A percentile compares a stretch with the other conserved stretches of the same genome.
Conservation (phyloP, 78 protist genomes). For the Protostelium mycophagum region DNA sequence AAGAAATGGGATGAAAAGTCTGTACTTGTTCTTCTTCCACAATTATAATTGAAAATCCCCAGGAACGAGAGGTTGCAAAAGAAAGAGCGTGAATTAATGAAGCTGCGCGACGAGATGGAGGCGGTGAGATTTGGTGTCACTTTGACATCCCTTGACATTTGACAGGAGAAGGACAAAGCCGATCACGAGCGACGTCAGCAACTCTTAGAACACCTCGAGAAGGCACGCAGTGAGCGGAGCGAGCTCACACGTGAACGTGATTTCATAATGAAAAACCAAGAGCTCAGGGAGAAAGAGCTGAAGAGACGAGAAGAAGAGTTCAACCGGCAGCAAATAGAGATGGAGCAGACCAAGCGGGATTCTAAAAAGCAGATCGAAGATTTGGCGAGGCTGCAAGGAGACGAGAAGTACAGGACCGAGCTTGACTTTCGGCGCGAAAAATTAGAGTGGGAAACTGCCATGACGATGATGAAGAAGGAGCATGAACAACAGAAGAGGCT, state of each 20-base stretch:
- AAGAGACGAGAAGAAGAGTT: neutral
- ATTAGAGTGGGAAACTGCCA: neutral
- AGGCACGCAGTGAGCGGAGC: neutral
- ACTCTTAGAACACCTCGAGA: neutral
- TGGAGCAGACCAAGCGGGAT: neutral
- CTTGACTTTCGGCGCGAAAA: neutral
- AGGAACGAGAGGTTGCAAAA: neutral
- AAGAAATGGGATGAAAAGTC: neutral
- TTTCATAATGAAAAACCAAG: neutral
- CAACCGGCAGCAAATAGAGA: neutral
- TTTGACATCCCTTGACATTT: neutral
- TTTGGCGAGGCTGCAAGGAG: neutral
- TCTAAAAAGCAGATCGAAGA: neutral
- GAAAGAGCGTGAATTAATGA: neutral
- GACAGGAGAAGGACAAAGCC: neutral
- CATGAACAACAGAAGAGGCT: neutral
- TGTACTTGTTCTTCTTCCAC: too few species aligned
- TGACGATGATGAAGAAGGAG: neutral
- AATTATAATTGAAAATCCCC: too few species aligned
- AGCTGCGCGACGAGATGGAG: neutral
- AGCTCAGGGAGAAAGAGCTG: neutral
- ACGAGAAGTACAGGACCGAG: neutral
- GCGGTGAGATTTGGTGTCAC: neutral
- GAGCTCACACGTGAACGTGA: neutral
- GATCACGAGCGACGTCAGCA: neutral